Evolutionary conservation across 306 rosid species (phyloP), one percentile per base, ranked within the genome.

Genomic region (Elaeagnus macrophylla): DNA sequence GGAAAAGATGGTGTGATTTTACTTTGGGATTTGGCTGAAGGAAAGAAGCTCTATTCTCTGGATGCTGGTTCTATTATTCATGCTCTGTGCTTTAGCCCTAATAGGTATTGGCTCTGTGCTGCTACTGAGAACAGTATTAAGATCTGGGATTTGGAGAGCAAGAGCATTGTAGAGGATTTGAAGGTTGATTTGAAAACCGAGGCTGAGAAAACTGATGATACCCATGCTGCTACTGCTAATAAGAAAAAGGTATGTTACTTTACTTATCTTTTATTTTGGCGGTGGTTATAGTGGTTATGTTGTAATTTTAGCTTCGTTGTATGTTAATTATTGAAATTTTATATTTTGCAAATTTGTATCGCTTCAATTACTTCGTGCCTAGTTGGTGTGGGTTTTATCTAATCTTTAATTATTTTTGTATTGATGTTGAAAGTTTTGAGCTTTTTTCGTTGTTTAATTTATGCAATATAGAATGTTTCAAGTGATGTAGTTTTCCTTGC

Each of bases 91-190:
- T 93, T 93, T 52, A 88, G 99, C 46, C 99, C 99, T 7, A 93
- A 93, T 60, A 82, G 96, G 83, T 93, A 88, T 66, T 93, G 99
- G 99, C 86, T 93, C 0, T 93, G 96, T 37, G 99, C 99, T 10
- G 99, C 99, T 0, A 93, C 96, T 1, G 99, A 88, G 64, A 69
- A 74, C 38, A 88, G 99, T 63, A 93, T 93, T 39, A 93, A 84
- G 99, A 93, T 93, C 77, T 93, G 99, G 96, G 99, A 93, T 67
- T 81, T 93, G 76, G 99, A 93, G 78, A 93, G 96, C 32, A 93
- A 93, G 83, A 84, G 85, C 56, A 77, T 93, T 17, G 96, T 93
- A 0, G 99, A 87, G 69, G 99, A 93, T 52, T 81, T 93, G 83
- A 93, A 79, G 79, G 84, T 93, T 6, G 99, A 93, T 51, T 76